phyloP scores from a whole-genome alignment of 495 filamentous ascomycete genomes.

The Penicillium lagena region DNA sequence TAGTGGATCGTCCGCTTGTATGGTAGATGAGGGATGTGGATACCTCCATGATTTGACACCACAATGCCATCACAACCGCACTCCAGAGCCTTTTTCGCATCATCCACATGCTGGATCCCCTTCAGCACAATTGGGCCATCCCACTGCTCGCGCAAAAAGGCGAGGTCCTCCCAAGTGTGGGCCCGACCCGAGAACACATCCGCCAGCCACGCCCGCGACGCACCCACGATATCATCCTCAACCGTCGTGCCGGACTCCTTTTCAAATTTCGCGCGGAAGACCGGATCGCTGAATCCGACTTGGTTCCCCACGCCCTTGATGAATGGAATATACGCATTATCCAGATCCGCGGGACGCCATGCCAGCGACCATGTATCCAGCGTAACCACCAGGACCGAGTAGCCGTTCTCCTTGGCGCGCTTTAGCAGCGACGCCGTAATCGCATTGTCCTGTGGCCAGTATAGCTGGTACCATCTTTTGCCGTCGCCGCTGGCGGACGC shows the following conservation, averaged over 20 bases:
- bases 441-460: conserved; percentile 56
- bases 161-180: conserved; percentile 55
- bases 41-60: conserved; percentile 50
- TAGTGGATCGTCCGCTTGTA: neutral
- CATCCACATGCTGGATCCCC: conserved; percentile 44
- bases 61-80: conserved; percentile 47
- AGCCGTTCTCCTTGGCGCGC: conserved; percentile 50
- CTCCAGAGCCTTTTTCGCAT: conserved; percentile 41
- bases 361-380: conserved; percentile 38
- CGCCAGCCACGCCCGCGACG: conserved; percentile 41
- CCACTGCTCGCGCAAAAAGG: conserved; percentile 50
- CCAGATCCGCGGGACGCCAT: conserved; percentile 58
- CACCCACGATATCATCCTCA: conserved; percentile 43
- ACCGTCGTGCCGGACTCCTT: conserved; percentile 36
- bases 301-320: conserved; percentile 37
- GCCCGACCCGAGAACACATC: conserved; percentile 43
- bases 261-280: conserved; percentile 51
- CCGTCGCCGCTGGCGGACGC: conserved; percentile 31
- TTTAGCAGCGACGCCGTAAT: conserved; percentile 53
- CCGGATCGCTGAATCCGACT: conserved; percentile 50
- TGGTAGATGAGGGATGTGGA: conserved; percentile 16
- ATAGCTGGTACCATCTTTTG: conserved; percentile 60
- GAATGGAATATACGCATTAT: conserved; percentile 52
- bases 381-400: conserved; percentile 40
- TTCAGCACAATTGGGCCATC: conserved; percentile 51